phyloP scores from a whole-genome alignment of 2,329 filamentous ascomycete species.

The Fusarium longipes region DNA sequence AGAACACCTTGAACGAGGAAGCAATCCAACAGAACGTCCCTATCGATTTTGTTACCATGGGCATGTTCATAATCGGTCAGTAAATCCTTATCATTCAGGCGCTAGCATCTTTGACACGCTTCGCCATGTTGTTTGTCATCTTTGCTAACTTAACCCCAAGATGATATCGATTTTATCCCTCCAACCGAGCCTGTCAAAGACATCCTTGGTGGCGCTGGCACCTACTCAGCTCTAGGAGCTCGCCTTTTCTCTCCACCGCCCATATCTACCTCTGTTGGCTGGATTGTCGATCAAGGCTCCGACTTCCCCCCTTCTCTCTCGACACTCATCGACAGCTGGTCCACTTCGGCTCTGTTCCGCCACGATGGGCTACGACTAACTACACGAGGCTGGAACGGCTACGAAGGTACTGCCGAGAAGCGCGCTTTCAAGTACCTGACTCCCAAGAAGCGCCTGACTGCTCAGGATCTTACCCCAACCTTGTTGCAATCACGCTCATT shows the following conservation, averaged over 20 bases:
- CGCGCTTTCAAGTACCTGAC: constrained; percentile 88
- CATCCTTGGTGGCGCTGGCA: constrained; percentile 88
- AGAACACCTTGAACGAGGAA: not conserved
- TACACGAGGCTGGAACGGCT: constrained; percentile 93
- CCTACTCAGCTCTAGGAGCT: constrained; percentile 88
- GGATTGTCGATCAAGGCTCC: constrained; percentile 89
- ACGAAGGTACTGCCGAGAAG: constrained; percentile 75
- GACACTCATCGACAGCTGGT: constrained; percentile 76
- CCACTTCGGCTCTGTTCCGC: constrained; percentile 78
- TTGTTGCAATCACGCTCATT: constrained; percentile 81
- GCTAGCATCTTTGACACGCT: not conserved
- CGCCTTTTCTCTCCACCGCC: constrained; percentile 83
- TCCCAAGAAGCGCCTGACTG: constrained; percentile 83
- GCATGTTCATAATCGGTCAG: constrained; percentile 80
- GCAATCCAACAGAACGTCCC: constrained; percentile 9
- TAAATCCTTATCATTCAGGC: not conserved
- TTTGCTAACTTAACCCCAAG: constrained; percentile 57
- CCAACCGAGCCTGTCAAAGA: constrained; percentile 75
- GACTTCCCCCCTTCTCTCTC: constrained; percentile 82
- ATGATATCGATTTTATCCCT: constrained; percentile 89
- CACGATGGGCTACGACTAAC: constrained; percentile 75
- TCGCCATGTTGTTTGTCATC: not conserved
- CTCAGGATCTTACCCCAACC: constrained; percentile 72
- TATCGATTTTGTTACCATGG: constrained; percentile 75
- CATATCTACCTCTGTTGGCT: constrained; percentile 77